Percentiles rank a stretch among this genome's conserved stretches.
These are phyloP conservation scores for Kregervanrija delftensis DNA, from an alignment of 805 yeast genomes.

Conservation along the genomic window DNA sequence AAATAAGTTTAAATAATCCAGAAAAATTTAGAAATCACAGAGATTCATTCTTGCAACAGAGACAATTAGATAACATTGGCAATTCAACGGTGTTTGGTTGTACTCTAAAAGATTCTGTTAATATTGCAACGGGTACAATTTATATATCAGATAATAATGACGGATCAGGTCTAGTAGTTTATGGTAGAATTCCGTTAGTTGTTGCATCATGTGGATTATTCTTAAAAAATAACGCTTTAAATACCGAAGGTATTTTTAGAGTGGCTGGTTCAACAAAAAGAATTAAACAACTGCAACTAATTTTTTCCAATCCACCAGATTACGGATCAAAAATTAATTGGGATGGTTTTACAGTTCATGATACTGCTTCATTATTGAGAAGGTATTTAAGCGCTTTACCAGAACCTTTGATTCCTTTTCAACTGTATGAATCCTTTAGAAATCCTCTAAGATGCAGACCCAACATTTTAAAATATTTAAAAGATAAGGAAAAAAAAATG, in stretches of 20 bases:
- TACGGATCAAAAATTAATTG: conserved; percentile 84
- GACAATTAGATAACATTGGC: conserved; percentile 37
- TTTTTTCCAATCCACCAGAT: conserved; percentile 81
- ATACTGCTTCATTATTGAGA: conserved; percentile 86
- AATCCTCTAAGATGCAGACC: conserved; percentile 65
- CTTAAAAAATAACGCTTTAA: conserved; percentile 69
- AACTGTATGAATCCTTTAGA: conserved; percentile 70
- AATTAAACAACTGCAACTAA: conserved; percentile 74
- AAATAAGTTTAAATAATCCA: neutral
- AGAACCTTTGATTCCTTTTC: conserved; percentile 84
- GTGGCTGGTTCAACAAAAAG: conserved; percentile 89
- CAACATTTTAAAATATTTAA: conserved; percentile 58
- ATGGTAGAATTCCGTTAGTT: conserved; percentile 85
- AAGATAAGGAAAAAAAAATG: conserved; percentile 36
- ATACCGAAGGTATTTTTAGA: conserved; percentile 86
- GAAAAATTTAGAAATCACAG: conserved; percentile 37
- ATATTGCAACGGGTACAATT: conserved; percentile 71
- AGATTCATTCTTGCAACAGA: conserved; percentile 38
- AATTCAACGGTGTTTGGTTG: conserved; percentile 70
- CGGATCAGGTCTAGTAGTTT: conserved; percentile 62
- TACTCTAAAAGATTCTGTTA: conserved; percentile 61
- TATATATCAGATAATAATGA: conserved; percentile 44
- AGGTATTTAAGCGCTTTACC: conserved; percentile 82
- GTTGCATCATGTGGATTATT: conserved; percentile 94
- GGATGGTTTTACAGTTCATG: conserved; percentile 95